phyloP scores from a whole-genome alignment of 179 eudicot genomes.

The Silene coronaria region DNA sequence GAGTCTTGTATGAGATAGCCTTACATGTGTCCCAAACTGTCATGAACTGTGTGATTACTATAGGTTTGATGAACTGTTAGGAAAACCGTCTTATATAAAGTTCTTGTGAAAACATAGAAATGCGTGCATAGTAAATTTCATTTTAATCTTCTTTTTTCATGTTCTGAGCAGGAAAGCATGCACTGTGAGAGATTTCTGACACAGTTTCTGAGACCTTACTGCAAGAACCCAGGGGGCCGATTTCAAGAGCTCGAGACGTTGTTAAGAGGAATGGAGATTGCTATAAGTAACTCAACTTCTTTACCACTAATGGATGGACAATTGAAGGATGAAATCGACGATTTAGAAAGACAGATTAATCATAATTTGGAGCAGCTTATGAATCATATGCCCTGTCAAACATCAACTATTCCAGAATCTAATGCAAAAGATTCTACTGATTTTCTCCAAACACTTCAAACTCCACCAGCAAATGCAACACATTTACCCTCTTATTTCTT shows the following conservation, averaged over 20 bases:
- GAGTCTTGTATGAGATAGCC: neutral
- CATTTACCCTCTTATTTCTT: constrained; percentile 59
- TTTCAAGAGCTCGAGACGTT: constrained; percentile 48
- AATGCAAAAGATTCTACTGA: constrained; percentile 23
- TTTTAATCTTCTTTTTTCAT: constrained; percentile 1
- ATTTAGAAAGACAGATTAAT: constrained; percentile 34
- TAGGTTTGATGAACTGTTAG: neutral
- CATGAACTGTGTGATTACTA: neutral
- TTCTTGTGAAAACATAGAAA: neutral
- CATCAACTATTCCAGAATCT: constrained; percentile 46
- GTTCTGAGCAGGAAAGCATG: constrained; percentile 58
- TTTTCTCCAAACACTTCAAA: constrained; percentile 39
- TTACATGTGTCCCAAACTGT: neutral
- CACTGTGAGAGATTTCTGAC: constrained; percentile 54
- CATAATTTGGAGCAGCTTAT: constrained; percentile 33
- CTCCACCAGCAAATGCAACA: constrained; percentile 24
- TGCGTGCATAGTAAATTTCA: neutral
- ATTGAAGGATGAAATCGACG: constrained; percentile 29
- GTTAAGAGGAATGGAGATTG: constrained; percentile 62
- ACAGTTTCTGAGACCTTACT: constrained; percentile 36
- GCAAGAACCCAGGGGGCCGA: constrained; percentile 43
- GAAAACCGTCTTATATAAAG: neutral
- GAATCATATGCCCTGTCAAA: constrained; percentile 33
- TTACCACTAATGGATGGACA: constrained; percentile 27
- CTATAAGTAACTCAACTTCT: constrained; percentile 33